phyloP scores from a whole-genome alignment of 169 alveolate species.

The Eimeria falciformis region DNA sequence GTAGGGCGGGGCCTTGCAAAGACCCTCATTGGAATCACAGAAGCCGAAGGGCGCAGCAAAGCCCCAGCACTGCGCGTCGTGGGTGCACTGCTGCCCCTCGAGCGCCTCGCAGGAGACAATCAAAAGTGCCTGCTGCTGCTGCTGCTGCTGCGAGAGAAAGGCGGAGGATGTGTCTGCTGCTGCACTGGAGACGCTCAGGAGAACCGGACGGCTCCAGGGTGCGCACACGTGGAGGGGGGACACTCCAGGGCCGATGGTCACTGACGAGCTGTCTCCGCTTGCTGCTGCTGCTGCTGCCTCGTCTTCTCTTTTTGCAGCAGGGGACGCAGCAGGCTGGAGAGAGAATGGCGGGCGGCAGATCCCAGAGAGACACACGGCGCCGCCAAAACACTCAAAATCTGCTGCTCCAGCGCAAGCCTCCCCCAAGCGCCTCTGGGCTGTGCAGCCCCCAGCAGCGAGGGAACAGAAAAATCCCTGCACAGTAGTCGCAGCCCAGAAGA shows the following conservation, averaged over 20 bases:
- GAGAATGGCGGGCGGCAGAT: constrained; percentile 38
- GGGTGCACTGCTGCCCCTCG: constrained; percentile 38
- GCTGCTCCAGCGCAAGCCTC: background rate
- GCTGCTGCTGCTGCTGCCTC: constrained; percentile 6
- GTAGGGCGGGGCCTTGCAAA: constrained; percentile 5
- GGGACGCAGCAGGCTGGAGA: constrained; percentile 28
- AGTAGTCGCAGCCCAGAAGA: constrained; percentile 1
- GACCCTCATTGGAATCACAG: background rate
- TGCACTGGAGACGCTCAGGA: constrained; percentile 8
- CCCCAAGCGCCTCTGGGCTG: constrained; percentile 38
- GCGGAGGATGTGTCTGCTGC: background rate
- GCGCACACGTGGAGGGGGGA: constrained; percentile 45
- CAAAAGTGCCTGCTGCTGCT: constrained; percentile 24
- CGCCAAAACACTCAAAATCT: background rate
- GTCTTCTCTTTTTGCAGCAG: background rate
- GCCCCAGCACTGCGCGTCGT: constrained; percentile 48
- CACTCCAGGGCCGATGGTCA: constrained; percentile 37
- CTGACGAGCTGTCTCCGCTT: background rate
- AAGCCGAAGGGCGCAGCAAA: constrained; percentile 18
- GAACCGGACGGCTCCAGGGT: constrained; percentile 34
- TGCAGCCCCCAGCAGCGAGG: constrained; percentile 50
- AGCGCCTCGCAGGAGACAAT: constrained; percentile 14
- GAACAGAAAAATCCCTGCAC: constrained; percentile 30
- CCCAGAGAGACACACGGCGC: background rate
- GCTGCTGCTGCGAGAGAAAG: background rate